Base-by-base conservation (phyloP, 805 yeast species). In the Danielozyma ontarioensis region DNA sequence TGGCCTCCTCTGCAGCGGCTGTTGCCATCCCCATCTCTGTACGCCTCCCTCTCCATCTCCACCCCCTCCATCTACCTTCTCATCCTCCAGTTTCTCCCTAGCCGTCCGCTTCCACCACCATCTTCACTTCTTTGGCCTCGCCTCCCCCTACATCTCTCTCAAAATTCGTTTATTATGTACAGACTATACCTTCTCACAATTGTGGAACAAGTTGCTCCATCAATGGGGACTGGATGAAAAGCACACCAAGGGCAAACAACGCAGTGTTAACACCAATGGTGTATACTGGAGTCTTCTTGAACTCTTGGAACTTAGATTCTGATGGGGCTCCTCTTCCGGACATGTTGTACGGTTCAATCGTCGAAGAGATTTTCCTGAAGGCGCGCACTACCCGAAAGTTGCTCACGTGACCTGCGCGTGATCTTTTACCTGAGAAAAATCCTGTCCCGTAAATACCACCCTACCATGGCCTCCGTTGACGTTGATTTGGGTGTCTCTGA, bases 161-260 rank as follows among this genome's bases (percentile, higher is more conserved):
- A n/a, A n/a, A n/a, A n/a, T n/a, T 24, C 26, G n/a, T 12, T 12
- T 11, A 24, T 10, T 24, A 24, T 12, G 14, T 11, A 13, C 14
- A 13, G 6, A 11, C 6, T 5, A 24, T 24, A 10, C n/a, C 6
- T 19, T 15, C 39, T 46, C 61, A 67, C 48, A 67, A 70, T 59
- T 83, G 90, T 33, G 93, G 93, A 49, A 82, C 88, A 64, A 83
- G 63, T 76, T 80, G 74, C 37, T 83, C 90, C 85, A 81, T 80
- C 50, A 81, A 61, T 46, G 89, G 82, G 30, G 88, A 80, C 64
- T 80, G 86, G 46, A 84, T 75, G 57, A 83, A 75, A 16, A 78
- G 76, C 45, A 82, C 83, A 55, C 93, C 93, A 30, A 83, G 65
- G 37, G 73, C 74, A 51, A 84, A 83, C 40, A 82, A 66, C 25